Base-by-base conservation (phyloP, 2,329 filamentous ascomycete genomes). In the Bipolaris sorokiniana region DNA sequence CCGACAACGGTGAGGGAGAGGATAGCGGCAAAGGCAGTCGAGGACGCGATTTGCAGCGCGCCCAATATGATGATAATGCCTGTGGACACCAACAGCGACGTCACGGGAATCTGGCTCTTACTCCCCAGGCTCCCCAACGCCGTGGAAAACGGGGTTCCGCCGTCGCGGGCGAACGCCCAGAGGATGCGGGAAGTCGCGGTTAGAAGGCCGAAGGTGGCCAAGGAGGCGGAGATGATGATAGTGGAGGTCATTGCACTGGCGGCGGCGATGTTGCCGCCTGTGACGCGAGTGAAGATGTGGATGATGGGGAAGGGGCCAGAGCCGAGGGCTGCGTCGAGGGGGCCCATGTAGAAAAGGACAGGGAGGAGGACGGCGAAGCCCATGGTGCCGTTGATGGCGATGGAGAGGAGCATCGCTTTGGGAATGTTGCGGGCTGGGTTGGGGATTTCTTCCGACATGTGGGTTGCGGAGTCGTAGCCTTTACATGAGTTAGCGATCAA, bases 301-400 rank as follows among this genome's bases (percentile, higher is more conserved):
- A 78, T 66, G 63, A 77, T 76, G 0, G 74, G 72, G 50, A 70
- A 77, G 16, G 71, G 74, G 5, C 71, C 72, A 1, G 68, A 61
- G 28, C 72, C 67, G 11, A 78, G 44, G 42, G 67, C 63, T 6
- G 62, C 67, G 13, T 71, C 62, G 6, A 75, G 61, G 45, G 69
- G 63, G 20, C 66, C 67, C 54, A 74, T 69, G 37, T 58, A 65
- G 40, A 73, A 78, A 58, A 76, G 74, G 46, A 77, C 76, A 2
- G 71, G 73, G 50, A 79, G 73, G 20, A 80, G 67, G 42, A 67
- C 57, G 20, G 69, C 58, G 45, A 77, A 58, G 15, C 68, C 75
- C 20, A 77, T 64, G 5, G 63, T 26, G 16, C 71, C 72, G 51
- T 78, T 78, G 40, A 74, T 58, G n/a, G 75, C 34, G 23, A 63